These are phyloP conservation scores for Ogataea chonburiensis DNA, from an alignment of 805 yeast species.

Conservation along the genomic window DNA sequence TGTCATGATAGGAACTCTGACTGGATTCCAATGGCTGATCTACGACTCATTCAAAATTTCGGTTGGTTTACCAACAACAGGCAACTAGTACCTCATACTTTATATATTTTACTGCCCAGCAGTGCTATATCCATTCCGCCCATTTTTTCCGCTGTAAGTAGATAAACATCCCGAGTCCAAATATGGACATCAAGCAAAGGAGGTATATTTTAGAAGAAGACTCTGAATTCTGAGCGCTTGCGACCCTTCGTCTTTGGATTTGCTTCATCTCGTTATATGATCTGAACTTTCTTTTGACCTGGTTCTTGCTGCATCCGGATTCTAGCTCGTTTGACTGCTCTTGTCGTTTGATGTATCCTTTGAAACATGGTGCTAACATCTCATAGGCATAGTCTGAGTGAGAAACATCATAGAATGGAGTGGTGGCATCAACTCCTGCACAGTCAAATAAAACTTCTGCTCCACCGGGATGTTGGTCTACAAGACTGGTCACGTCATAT, in stretches of 20 bases:
- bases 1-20: constrained; percentile 94
- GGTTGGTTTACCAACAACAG: constrained; percentile 93
- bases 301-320: constrained; percentile 6
- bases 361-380: constrained; percentile 74
- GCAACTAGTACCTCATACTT: constrained; percentile 34
- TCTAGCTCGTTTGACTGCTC: constrained; percentile 22
- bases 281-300: constrained; percentile 12
- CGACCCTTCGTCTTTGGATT: constrained; percentile 7
- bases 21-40: constrained; percentile 95
- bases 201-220: constrained; percentile 13
- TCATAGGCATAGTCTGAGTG: constrained; percentile 87
- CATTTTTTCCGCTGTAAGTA: constrained; percentile 33
- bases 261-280: constrained; percentile 15
- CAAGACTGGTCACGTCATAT: constrained; percentile 57
- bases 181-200: constrained; percentile 23
- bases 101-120: constrained; percentile 2
- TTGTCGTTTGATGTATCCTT: constrained; percentile 64
- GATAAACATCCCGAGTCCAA: constrained; percentile 30
- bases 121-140: constrained; percentile 23
- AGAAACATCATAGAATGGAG: constrained; percentile 60
- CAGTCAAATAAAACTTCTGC: constrained; percentile 75
- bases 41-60: constrained; percentile 96
- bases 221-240: constrained; percentile 1
- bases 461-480: constrained; percentile 78
- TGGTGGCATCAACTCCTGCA: constrained; percentile 79